phyloP scores from a whole-genome alignment of 139 green algal species.

The Ettlia oleoabundans region DNA sequence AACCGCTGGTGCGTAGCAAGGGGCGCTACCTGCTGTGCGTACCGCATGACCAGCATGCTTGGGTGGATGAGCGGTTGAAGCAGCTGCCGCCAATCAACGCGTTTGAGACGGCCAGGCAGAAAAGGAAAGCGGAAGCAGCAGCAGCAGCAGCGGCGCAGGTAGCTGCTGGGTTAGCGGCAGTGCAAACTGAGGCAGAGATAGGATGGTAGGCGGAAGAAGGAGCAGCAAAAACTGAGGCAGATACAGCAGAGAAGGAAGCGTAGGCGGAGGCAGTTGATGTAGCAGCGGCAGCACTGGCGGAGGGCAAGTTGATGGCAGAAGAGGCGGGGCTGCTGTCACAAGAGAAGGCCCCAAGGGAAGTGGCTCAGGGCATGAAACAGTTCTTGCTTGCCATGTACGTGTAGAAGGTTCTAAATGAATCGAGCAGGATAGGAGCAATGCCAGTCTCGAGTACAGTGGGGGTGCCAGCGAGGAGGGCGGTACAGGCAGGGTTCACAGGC shows the following conservation, averaged over 20 bases:
- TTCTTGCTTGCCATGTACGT: too few species aligned
- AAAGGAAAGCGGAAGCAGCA: background rate
- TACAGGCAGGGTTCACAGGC: too few species aligned
- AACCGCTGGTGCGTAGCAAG: conserved; percentile 12
- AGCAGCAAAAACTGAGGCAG: background rate
- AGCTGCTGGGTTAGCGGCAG: too few species aligned
- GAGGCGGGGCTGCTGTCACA: too few species aligned
- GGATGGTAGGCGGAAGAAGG: too few species aligned
- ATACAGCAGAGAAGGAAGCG: background rate
- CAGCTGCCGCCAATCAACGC: conserved; percentile 1
- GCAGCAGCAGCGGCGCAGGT: background rate
- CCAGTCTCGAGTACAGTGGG: background rate
- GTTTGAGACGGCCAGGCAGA: background rate
- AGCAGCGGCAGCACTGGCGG: too few species aligned
- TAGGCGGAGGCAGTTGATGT: background rate
- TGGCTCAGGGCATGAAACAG: too few species aligned
- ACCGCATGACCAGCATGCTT: background rate
- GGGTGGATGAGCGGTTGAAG: background rate
- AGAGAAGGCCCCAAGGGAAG: too few species aligned
- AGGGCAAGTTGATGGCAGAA: too few species aligned
- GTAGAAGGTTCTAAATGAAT: background rate
- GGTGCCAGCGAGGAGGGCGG: background rate
- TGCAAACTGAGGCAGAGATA: too few species aligned
- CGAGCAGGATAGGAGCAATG: background rate
- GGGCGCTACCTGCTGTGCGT: conserved; percentile 9